Percentiles rank a stretch among this genome's conserved stretches.
Conservation (phyloP, 768 basidiomycete species). For the Mycena latifolia region DNA sequence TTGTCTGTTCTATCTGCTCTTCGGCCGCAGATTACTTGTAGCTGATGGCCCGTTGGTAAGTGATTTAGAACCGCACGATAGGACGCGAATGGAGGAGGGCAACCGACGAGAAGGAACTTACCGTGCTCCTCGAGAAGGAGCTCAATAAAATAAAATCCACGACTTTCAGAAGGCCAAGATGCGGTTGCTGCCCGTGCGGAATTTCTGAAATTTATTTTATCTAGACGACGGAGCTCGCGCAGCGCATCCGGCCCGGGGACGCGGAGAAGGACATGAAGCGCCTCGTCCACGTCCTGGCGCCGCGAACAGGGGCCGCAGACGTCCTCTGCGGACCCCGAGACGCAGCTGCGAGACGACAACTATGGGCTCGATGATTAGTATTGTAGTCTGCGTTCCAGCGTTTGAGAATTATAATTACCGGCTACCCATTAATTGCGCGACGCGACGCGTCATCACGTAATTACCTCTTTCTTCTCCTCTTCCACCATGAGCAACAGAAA, state of each 20-base stretch:
- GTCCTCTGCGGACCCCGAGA: slow-evolving; percentile 65
- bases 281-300: slow-evolving; percentile 61
- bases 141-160: slow-evolving; percentile 95
- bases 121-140: slow-evolving; percentile 81
- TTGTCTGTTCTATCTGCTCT: too few relatives aligned
- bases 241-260: slow-evolving; percentile 82
- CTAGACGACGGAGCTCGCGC: slow-evolving; percentile 87
- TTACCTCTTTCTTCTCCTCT: background rate
- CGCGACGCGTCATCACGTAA: slow-evolving; percentile 24
- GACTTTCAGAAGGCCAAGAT: slow-evolving; percentile 94
- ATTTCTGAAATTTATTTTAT: slow-evolving; percentile 8
- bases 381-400: too few relatives aligned
- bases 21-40: too few relatives aligned
- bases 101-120: slow-evolving; percentile 87
- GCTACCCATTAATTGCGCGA: too few relatives aligned
- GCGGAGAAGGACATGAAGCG: slow-evolving; percentile 86
- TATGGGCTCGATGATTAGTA: slow-evolving; percentile 73
- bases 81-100: slow-evolving; percentile 77
- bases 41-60: too few relatives aligned
- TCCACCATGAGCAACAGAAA: background rate
- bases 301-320: background rate
- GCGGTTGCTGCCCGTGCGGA: slow-evolving; percentile 1
- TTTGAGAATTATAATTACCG: too few relatives aligned
- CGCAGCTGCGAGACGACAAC: slow-evolving; percentile 60
- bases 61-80: slow-evolving; percentile 60